Evolutionary conservation across 768 basidiomycete species (phyloP).

Genomic region (Pilatotrama ljubarskyi): DNA sequence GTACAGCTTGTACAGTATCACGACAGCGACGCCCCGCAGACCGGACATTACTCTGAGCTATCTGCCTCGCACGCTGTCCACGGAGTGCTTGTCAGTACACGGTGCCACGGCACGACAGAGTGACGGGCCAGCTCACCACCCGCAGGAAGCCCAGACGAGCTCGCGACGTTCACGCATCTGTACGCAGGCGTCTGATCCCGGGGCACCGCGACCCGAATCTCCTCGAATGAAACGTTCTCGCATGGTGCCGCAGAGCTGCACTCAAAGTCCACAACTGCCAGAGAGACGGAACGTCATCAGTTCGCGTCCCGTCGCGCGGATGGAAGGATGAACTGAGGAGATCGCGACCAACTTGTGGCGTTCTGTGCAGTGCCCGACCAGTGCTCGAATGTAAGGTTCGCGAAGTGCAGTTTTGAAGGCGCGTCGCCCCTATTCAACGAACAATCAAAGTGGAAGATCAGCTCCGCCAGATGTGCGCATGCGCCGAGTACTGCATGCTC

Average conservation of each 20-base stretch:
- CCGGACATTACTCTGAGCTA: no score
- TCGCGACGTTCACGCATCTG: slow-evolving; percentile 51
- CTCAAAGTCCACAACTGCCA: slow-evolving; percentile 48
- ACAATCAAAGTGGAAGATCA: not conserved
- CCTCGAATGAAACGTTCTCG: slow-evolving; percentile 41
- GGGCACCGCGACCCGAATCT: slow-evolving; percentile 39
- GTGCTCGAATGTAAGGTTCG: slow-evolving; percentile 45
- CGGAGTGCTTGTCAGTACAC: not conserved
- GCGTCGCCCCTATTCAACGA: slow-evolving; percentile 42
- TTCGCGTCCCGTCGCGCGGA: not conserved
- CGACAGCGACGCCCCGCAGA: no score
- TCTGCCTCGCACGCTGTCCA: not conserved
- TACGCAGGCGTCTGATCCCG: slow-evolving; percentile 36
- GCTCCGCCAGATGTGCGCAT: not conserved
- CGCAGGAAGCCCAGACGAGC: slow-evolving; percentile 27
- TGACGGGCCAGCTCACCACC: slow-evolving; percentile 3
- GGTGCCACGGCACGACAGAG: not conserved
- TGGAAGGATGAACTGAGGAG: not conserved
- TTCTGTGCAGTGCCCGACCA: slow-evolving; percentile 46
- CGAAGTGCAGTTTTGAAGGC: slow-evolving; percentile 50
- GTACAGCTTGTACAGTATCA: not conserved
- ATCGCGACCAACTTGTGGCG: slow-evolving; percentile 16
- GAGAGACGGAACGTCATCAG: not conserved
- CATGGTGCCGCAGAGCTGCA: slow-evolving; percentile 53
- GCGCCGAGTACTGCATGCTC: slow-evolving; percentile 11